Evolutionary conservation across 371 early-diverging fungal genomes (phyloP).

Genomic region (Zopfochytrium polystomum): DNA sequence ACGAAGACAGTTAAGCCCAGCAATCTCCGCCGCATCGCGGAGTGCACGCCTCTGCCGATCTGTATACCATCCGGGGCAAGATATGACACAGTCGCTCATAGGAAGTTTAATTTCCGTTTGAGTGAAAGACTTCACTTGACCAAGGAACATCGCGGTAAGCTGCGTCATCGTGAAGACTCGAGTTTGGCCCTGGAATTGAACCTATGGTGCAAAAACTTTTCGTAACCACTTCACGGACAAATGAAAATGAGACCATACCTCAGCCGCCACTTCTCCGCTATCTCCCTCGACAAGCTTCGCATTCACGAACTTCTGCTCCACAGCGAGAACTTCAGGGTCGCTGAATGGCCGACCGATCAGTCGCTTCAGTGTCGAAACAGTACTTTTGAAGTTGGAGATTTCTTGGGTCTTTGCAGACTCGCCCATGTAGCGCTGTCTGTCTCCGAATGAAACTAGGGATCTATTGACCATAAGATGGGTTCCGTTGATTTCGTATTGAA

Average conservation of each 20-base stretch:
- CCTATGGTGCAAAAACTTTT: constrained; percentile 7
- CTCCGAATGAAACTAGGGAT: constrained; percentile 89
- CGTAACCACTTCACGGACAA: constrained; percentile 2
- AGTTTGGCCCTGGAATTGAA: constrained; percentile 74
- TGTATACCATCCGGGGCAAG: constrained; percentile 92
- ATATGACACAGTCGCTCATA: constrained; percentile 91
- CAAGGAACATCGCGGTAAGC: constrained; percentile 84
- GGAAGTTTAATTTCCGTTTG: constrained; percentile 76
- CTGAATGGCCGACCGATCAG: constrained; percentile 87
- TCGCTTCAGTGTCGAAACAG: constrained; percentile 92
- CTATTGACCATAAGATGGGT: constrained; percentile 29
- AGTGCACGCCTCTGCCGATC: constrained; percentile 90
- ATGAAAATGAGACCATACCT: constrained; percentile 11
- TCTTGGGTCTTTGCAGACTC: constrained; percentile 92
- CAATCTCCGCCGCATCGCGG: constrained; percentile 83
- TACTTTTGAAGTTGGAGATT: constrained; percentile 94
- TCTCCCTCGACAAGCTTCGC: constrained; percentile 79
- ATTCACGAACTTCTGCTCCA: constrained; percentile 80
- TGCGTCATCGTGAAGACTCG: constrained; percentile 79
- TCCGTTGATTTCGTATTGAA: not conserved
- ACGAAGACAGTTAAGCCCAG: constrained; percentile 87
- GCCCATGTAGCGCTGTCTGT: constrained; percentile 92
- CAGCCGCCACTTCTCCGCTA: constrained; percentile 71
- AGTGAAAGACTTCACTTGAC: constrained; percentile 86
- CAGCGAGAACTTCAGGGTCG: constrained; percentile 83